These are phyloP conservation scores for Rhizomucor pusillus DNA, from an alignment of 371 early-diverging fungal genomes.

Conservation along the genomic window DNA sequence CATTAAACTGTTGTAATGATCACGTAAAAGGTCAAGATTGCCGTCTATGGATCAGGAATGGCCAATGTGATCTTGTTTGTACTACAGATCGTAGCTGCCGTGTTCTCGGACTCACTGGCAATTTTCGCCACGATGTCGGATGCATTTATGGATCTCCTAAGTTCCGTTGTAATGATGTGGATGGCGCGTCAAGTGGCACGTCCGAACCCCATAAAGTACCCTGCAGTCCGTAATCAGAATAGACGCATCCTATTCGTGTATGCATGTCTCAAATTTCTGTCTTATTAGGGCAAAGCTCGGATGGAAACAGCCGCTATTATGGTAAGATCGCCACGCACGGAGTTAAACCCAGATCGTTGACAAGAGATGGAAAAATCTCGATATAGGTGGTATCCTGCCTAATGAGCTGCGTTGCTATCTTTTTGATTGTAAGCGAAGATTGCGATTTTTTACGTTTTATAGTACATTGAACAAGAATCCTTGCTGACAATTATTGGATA, in stretches of 20 bases:
- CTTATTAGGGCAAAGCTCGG: conserved; percentile 74
- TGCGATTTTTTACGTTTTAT: too few species aligned
- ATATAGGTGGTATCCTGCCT: conserved; percentile 67
- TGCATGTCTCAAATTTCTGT: not conserved
- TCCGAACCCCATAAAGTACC: conserved; percentile 71
- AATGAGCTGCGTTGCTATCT: conserved; percentile 88
- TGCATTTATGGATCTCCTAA: conserved; percentile 88
- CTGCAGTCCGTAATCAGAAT: conserved; percentile 52
- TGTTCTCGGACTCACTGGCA: conserved; percentile 81
- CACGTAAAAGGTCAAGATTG: conserved; percentile 64
- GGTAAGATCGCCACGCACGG: conserved; percentile 29
- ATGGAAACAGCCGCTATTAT: conserved; percentile 95
- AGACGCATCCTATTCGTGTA: not conserved
- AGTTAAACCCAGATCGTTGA: not conserved
- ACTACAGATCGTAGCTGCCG: conserved; percentile 82
- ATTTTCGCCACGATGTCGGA: conserved; percentile 93
- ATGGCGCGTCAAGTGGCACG: conserved; percentile 61
- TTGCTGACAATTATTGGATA: too few species aligned
- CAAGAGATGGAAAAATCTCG: not conserved
- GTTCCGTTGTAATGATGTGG: conserved; percentile 67
- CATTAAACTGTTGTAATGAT: not conserved
- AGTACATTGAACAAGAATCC: too few species aligned
- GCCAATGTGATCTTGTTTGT: conserved; percentile 81
- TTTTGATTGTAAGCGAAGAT: conserved; percentile 80
- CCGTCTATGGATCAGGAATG: conserved; percentile 79